Evolutionary conservation across 2,329 filamentous ascomycete species (phyloP), one percentile per base, ranked within the genome.

Genomic region (Aspergillus sp.): DNA sequence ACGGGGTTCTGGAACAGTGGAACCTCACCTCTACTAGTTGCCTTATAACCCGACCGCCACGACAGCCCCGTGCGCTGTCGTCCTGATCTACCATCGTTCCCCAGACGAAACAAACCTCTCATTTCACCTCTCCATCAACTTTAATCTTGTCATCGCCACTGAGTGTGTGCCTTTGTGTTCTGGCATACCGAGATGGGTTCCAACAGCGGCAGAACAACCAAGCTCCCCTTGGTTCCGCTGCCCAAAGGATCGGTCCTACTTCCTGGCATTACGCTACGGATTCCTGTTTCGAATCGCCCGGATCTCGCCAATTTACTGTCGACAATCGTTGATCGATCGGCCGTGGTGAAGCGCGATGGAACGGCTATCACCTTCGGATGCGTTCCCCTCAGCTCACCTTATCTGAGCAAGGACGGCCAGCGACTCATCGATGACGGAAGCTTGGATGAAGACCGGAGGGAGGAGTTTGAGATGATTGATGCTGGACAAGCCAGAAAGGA

Each of bases 291-390:
- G 42, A 88, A 89, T 75, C 91, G 94, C 54, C 88, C 91, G 66
- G 95, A 98, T 77, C 89, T 98, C 66, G 89, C 92, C 56, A 90
- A 94, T 54, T 86, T 98, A 48, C 87, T 99, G 59, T 90, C 92
- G 19, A 88, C 89, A 68, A 86, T 96, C 62, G 94, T 96, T 77
- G 90, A 90, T 70, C 87, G 88, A 67, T 88, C 88, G 27, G 83
- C 90, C 36, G 85, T 86, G 42, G 78, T 81, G 23, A 88, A 88
- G 69, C 85, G 81, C 2, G 82, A 88, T 66, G 85, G 87, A 27
- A 84, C 83, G 63, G 83, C 87, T 66, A 87, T 96, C 67, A 88
- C 90, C 8, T 88, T 98, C 66, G 92, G 90, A 56, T 98, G 94
- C 75, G 88, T 98, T 57, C 95, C 95, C 19, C 82, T 97, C 62